Conservation (phyloP, 805 yeast genomes). For the Ogataea salicorniae region DNA sequence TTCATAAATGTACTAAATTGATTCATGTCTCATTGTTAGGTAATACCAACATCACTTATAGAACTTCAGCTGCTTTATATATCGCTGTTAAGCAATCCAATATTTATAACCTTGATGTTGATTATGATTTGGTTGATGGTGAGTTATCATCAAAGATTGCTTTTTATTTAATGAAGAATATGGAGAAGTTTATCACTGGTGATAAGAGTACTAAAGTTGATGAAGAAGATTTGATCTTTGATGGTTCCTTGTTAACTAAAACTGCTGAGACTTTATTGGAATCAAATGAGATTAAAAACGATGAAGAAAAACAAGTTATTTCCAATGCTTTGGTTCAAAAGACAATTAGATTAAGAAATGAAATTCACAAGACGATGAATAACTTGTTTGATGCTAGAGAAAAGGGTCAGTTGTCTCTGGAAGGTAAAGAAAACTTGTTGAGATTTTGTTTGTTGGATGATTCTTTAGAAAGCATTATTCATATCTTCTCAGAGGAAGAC, state of each 20-base stretch:
- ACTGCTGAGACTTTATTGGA: conserved; percentile 64
- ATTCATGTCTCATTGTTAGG: conserved; percentile 53
- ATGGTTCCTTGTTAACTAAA: conserved; percentile 69
- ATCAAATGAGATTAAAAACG: conserved; percentile 28
- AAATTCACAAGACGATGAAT: conserved; percentile 49
- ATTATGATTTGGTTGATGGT: conserved; percentile 47
- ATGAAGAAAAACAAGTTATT: conserved; percentile 38
- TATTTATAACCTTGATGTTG: conserved; percentile 49
- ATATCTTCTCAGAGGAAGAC: conserved; percentile 34
- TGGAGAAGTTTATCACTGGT: conserved; percentile 41
- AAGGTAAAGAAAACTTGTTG: conserved; percentile 50
- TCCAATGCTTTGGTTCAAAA: conserved; percentile 47
- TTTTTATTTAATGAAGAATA: conserved; percentile 50
- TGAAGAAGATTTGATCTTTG: conserved; percentile 63
- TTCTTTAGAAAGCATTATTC: conserved; percentile 47
- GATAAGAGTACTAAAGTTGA: conserved; percentile 19
- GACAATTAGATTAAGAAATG: conserved; percentile 43
- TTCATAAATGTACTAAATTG: conserved; percentile 43
- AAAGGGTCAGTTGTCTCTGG: conserved; percentile 42
- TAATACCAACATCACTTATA: conserved; percentile 38
- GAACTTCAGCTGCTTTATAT: conserved; percentile 46
- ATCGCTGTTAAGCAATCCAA: conserved; percentile 43
- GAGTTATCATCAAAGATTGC: conserved; percentile 51
- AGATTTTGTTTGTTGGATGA: conserved; percentile 51
- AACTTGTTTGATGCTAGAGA: conserved; percentile 42